A percentile compares a stretch with the other conserved stretches of the same genome.
These are phyloP conservation scores for Brassica balearica DNA, from an alignment of 441 rosid genomes.

Conservation along the genomic window DNA sequence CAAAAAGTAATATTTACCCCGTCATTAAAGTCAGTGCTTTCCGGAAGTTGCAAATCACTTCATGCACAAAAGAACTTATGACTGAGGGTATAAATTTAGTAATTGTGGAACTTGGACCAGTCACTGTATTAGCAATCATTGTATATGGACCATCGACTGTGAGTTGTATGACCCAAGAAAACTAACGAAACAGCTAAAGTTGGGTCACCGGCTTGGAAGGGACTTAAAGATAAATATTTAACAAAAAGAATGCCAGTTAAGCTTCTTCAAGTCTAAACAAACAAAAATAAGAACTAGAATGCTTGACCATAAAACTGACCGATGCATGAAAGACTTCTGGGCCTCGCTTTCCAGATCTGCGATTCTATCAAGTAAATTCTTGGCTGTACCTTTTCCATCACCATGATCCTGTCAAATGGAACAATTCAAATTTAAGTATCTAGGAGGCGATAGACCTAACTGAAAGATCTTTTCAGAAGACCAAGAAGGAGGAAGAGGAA, in stretches of 20 bases:
- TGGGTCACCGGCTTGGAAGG: conserved; percentile 12
- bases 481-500: conserved; percentile 37
- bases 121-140: conserved; percentile 4
- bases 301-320: conserved; percentile 83
- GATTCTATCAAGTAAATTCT: conserved; percentile 75
- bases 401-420: conserved; percentile 60
- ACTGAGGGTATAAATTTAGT: conserved; percentile 20
- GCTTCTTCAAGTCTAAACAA: conserved; percentile 13
- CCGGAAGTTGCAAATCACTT: conserved; percentile 1
- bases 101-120: conserved; percentile 21
- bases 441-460: conserved; percentile 7
- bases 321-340: conserved; percentile 98
- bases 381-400: conserved; percentile 90
- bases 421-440: not conserved
- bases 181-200: conserved; percentile 9
- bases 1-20: conserved; percentile 16
- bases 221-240: conserved; percentile 15
- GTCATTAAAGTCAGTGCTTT: conserved; percentile 17
- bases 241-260: conserved; percentile 7
- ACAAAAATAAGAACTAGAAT: conserved; percentile 13
- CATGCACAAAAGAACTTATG: conserved; percentile 4
- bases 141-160: conserved; percentile 1
- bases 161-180: conserved; percentile 20
- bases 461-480: conserved; percentile 28
- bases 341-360: conserved; percentile 91